Evolutionary conservation across 495 filamentous ascomycete genomes (phyloP), one percentile per base, ranked within the genome.

Genomic region (Aspergillus egyptiacus): DNA sequence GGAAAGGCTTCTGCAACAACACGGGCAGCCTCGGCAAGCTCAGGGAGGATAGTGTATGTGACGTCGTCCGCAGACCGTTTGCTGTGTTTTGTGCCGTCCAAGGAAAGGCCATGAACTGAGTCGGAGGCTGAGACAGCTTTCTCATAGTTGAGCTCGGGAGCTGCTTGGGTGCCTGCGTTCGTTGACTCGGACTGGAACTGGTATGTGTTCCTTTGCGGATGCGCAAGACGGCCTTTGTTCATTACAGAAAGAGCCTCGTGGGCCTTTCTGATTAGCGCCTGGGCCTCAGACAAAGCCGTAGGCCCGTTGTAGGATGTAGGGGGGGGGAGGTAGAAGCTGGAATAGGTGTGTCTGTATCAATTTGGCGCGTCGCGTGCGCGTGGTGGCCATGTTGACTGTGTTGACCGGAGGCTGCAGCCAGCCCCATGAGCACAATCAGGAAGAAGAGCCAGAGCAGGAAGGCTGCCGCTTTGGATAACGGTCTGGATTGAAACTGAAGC

Each of bases 1-100:
- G 50, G 43, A 3, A n/a, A 42, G 20, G 50, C 50, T 32, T 58
- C 51, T 1, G 55, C 55, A 3, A 58, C 35, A n/a, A 54, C 34
- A 4, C 42, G 46, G 9, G 55, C 55, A 19, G 55, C 51, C 14
- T 54, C 40, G 13, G 31, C 48, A 6, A 56, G 8, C 17, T 47
- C 19, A 11, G 3, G 10, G 9, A 42, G 24, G 13, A 51, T 48
- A 6, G 15, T 22, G 47, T 54, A 49, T 23, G 25, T 46, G 22
- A 38, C 46, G 11, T 44, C 27, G 39, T 6, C 35, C 6, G 20
- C 1, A n/a, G 14, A 6, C 8, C 35, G 35, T 20, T 38, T 41
- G 68, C 6, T 20, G 6, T 3, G 30, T n/a, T 32, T 32, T n/a
- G 34, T 11, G 34, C 34, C 34, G 34, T 36, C 15, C 30, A 32